Evolutionary conservation across 208 protist genomes (phyloP).

Genomic region (Wallacemonas collosoma): DNA sequence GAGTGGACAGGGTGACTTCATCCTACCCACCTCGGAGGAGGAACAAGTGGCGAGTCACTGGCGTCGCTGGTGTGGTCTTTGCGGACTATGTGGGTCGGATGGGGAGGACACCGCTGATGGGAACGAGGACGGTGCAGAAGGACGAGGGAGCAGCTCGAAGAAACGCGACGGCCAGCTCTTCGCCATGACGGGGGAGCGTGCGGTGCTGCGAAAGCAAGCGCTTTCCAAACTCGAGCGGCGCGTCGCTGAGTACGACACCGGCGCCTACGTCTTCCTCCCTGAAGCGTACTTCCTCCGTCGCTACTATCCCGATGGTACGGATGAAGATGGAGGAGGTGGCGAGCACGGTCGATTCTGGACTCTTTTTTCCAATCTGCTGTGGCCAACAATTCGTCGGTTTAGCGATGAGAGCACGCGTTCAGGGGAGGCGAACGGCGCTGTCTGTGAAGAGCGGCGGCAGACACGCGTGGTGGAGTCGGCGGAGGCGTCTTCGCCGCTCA

Average conservation of each 20-base stretch:
- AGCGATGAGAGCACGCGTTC: neutral
- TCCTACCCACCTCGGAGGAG: neutral
- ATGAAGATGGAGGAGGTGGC: neutral
- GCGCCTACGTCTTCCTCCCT: conserved; percentile 14
- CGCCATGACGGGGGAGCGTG: conserved; percentile 11
- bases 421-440: neutral
- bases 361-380: conserved; percentile 8
- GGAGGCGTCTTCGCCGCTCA: no score
- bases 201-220: neutral
- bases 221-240: conserved; percentile 2
- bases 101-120: neutral
- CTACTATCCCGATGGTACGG: conserved; percentile 11
- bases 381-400: neutral
- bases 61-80: neutral
- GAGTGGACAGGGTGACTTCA: neutral
- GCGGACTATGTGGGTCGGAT: neutral
- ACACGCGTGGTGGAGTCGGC: no score
- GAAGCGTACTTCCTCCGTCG: conserved; percentile 19
- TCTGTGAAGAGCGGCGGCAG: no score
- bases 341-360: conserved; percentile 10
- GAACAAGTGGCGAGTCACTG: neutral
- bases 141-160: neutral
- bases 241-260: conserved; percentile 17
- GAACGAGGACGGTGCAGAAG: conserved; percentile 7
- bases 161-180: neutral